These are phyloP conservation scores for Escallonia herrerae DNA, from an alignment of 129 eudicot species.

Conservation along the genomic window DNA sequence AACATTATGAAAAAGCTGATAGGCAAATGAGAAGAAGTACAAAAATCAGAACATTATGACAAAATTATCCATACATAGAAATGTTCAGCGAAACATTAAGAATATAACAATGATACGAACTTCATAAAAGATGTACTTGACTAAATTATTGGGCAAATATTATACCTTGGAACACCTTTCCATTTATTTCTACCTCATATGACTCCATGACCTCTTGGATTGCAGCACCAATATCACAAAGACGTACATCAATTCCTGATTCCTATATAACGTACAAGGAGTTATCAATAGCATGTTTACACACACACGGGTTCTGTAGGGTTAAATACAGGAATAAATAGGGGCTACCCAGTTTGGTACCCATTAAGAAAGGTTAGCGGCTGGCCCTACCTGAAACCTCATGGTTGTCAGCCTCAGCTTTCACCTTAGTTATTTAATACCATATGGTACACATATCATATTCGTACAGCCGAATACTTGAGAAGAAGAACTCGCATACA, in stretches of 20 bases:
- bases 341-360: neutral
- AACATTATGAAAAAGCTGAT: too few relatives aligned
- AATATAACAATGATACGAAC: too few relatives aligned
- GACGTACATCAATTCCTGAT: slow-evolving; percentile 95
- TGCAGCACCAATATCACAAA: slow-evolving; percentile 97
- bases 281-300: neutral
- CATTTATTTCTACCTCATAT: slow-evolving; percentile 96
- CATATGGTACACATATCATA: neutral
- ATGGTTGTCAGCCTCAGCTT: neutral
- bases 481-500: too few relatives aligned
- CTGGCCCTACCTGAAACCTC: too few relatives aligned
- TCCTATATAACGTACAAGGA: slow-evolving; percentile 42
- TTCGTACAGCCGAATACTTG: neutral
- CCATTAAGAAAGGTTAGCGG: too few relatives aligned
- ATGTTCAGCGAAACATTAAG: too few relatives aligned
- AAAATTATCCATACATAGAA: too few relatives aligned
- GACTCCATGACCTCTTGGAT: slow-evolving; percentile 99
- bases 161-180: slow-evolving; percentile 90
- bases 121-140: too few relatives aligned
- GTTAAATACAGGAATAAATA: neutral
- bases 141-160: neutral
- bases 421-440: neutral
- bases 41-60: too few relatives aligned
- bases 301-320: neutral
- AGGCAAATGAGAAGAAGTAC: too few relatives aligned